A percentile compares a stretch with the other conserved stretches of the same genome.
phyloP scores from a whole-genome alignment of 805 yeast genomes.

The Starmerella stellata region DNA sequence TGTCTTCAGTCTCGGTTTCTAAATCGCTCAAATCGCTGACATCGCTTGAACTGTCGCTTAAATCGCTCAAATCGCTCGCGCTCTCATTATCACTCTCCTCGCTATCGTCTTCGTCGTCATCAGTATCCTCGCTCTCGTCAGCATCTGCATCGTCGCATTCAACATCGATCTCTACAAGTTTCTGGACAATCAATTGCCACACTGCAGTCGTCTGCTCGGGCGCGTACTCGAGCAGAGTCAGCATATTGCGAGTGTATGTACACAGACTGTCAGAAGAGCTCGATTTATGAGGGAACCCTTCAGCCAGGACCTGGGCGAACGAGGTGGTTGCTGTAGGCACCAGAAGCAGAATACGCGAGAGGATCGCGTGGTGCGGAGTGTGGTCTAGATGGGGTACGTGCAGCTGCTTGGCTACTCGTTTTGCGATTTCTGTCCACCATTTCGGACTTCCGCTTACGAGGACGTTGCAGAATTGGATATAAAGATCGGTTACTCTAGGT shows the following conservation, averaged over 20 bases:
- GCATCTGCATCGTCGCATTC: constrained; percentile 70
- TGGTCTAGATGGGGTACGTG: constrained; percentile 17
- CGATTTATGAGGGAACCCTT: constrained; percentile 65
- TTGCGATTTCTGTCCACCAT: constrained; percentile 75
- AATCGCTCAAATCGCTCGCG: constrained; percentile 20
- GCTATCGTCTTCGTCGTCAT: constrained; percentile 13
- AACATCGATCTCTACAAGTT: constrained; percentile 71
- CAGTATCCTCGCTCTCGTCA: constrained; percentile 22
- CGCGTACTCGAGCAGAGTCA: constrained; percentile 47
- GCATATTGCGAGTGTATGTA: constrained; percentile 46
- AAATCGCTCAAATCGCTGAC: constrained; percentile 11
- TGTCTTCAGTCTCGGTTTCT: constrained; percentile 2
- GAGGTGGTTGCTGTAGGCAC: constrained; percentile 67
- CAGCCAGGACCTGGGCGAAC: constrained; percentile 39
- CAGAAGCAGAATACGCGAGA: constrained; percentile 44
- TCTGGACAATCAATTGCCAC: constrained; percentile 69
- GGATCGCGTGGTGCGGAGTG: constrained; percentile 43
- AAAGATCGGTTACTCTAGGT: constrained; percentile 31
- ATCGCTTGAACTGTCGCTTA: too few species aligned
- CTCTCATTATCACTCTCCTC: constrained; percentile 22
- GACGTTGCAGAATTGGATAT: constrained; percentile 55
- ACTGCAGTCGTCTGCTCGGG: constrained; percentile 53
- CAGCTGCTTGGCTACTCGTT: constrained; percentile 48
- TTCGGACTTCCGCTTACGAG: constrained; percentile 73
- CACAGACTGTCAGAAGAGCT: constrained; percentile 27